Base-by-base conservation (phyloP, 257 asterid species). In the Lithospermum erythrorhizon region DNA sequence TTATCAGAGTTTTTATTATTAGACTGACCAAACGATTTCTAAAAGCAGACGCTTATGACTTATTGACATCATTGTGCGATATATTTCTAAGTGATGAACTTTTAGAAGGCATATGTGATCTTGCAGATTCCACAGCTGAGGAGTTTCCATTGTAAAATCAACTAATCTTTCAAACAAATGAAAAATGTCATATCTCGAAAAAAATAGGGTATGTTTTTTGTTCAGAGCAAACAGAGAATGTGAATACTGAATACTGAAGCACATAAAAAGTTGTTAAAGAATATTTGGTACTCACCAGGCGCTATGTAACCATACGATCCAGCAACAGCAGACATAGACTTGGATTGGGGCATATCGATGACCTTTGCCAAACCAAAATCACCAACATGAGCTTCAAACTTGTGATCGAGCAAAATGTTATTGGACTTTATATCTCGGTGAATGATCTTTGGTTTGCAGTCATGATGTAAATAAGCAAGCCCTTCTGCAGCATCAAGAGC, bases 301-400 rank as follows among this genome's bases (percentile, higher is more conserved):
- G 97, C 97, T 52, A 90, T 90, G 78, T 90, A 90, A 35, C 97
- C 97, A 61, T 90, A 90, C 4, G 97, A 90, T 37, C 97, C 97
- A 22, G 97, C 97, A 61, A 90, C 97, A 0, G 97, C 97, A 54
- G 97, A 90, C 84, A 90, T 80, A 0, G 97, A 85, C 82, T 87
- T 90, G 0, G 96, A 83, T 27, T 83, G 94, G 32, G 97, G 97
- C 97, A 90, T 87, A 66, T 90, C 97, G 21, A 90, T 82, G 63
- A 90, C 97, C 70, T 90, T 90, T 0, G 97, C 97, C 75, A 90
- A 75, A 63, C 97, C 97, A 45, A 90, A 90, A 80, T 90, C 97
- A 45, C 96, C 97, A 53, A 90, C 97, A 49, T 83, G 97, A 41
- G 97, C 97, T 70, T 90, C 97, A 63, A 85, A 90, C 74, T 85